These are phyloP conservation scores for Claviceps maximensis DNA, from an alignment of 2,329 filamentous ascomycete species.

Conservation along the genomic window DNA sequence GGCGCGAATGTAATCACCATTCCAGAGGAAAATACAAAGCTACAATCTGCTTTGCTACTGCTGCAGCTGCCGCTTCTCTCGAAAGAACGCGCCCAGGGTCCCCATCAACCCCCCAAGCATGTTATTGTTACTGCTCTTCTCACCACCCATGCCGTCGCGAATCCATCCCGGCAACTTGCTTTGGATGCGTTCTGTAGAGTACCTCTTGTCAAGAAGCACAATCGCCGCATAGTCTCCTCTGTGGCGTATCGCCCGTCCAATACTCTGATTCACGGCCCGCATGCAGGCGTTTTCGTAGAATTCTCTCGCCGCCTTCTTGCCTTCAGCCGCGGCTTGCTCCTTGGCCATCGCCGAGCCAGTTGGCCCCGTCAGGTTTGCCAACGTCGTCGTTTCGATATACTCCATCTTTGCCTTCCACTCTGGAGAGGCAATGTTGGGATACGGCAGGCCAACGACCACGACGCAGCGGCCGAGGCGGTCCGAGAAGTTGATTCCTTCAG, in stretches of 20 bases:
- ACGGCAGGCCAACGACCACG: constrained; percentile 82
- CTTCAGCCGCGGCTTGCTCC: constrained; percentile 16
- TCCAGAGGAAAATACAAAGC: too few relatives aligned
- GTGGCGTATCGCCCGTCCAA: constrained; percentile 85
- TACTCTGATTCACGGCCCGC: constrained; percentile 93
- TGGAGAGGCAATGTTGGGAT: constrained; percentile 76
- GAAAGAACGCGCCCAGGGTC: constrained; percentile 43
- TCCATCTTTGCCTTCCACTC: constrained; percentile 90
- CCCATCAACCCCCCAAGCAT: constrained; percentile 45
- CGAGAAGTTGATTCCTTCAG: constrained; percentile 96
- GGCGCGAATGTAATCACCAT: background rate
- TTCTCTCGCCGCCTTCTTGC: constrained; percentile 52
- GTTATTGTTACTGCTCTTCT: constrained; percentile 21
- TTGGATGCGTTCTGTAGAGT: constrained; percentile 58
- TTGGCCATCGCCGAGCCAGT: constrained; percentile 8
- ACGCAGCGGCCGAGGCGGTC: constrained; percentile 82
- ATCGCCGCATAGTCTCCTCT: constrained; percentile 82
- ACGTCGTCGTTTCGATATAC: constrained; percentile 58
- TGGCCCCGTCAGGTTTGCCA: constrained; percentile 20
- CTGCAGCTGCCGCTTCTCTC: constrained; percentile 26
- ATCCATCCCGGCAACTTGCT: constrained; percentile 87
- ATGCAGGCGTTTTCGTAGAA: constrained; percentile 95
- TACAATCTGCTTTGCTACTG: background rate
- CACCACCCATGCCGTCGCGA: constrained; percentile 46
- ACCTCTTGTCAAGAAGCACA: constrained; percentile 69